phyloP scores from a whole-genome alignment of 306 rosid species.

The Glycine latifolia region DNA sequence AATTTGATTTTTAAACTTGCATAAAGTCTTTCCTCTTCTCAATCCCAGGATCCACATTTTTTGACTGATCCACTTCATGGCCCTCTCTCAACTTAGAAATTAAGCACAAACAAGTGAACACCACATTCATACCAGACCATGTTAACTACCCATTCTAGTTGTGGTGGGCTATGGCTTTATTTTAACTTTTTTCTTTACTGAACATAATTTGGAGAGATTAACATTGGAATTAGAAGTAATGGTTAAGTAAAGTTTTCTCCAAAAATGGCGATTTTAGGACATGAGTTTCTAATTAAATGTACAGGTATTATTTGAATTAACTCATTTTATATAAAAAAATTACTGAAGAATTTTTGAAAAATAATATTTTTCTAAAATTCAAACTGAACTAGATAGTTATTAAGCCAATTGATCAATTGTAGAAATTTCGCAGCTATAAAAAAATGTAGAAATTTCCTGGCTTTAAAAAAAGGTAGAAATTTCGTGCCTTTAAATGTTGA shows the following conservation, averaged over 20 bases:
- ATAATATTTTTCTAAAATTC: neutral
- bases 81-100: neutral
- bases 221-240: too few species aligned
- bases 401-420: neutral
- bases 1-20: constrained; percentile 14
- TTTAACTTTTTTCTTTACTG: neutral
- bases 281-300: too few species aligned
- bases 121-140: neutral
- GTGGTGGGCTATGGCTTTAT: neutral
- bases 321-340: neutral
- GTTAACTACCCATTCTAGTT: constrained; percentile 10
- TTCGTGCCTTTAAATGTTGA: constrained; percentile 18
- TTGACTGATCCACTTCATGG: constrained; percentile 42
- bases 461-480: neutral
- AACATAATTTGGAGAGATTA: neutral
- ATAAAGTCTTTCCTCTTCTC: neutral
- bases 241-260: too few species aligned
- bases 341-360: neutral
- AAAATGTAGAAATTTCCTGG: neutral
- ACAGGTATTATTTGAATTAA: neutral
- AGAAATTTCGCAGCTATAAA: too few species aligned
- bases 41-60: constrained; percentile 16
- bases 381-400: neutral
- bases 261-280: too few species aligned
- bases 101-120: neutral